A percentile compares a stretch with the other conserved stretches of the same genome.
Conservation (phyloP, 768 basidiomycete species). For the Phanerochaete sordida region DNA sequence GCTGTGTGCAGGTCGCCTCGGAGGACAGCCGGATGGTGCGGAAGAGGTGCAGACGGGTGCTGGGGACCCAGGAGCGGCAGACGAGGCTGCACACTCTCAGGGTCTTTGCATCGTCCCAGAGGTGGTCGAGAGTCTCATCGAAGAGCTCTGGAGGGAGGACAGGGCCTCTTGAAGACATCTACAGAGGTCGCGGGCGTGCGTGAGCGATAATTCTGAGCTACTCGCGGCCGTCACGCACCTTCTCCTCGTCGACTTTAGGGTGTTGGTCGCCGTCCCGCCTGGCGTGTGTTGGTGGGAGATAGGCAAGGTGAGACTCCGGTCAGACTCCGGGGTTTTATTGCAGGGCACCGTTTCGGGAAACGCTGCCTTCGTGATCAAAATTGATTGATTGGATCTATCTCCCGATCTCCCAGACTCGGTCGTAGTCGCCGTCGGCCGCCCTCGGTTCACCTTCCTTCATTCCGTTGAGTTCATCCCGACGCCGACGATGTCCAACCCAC, state of each 20-base stretch:
- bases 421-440: not conserved
- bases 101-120: conserved; percentile 24
- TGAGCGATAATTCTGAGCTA: not conserved
- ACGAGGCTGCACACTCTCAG: conserved; percentile 23
- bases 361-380: not conserved
- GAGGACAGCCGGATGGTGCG: conserved; percentile 21
- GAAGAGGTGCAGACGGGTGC: conserved; percentile 24
- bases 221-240: not conserved
- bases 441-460: not conserved
- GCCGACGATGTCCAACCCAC: not conserved
- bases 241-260: not conserved
- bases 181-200: not conserved
- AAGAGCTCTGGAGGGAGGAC: conserved; percentile 25
- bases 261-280: not conserved
- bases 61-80: conserved; percentile 23
- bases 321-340: conserved; percentile 1
- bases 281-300: conserved; percentile 11
- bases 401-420: not conserved
- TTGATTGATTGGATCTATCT: not conserved
- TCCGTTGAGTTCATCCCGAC: not conserved
- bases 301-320: conserved; percentile 3
- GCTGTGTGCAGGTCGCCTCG: conserved; percentile 14
- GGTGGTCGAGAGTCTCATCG: conserved; percentile 26
- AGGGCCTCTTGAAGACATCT: not conserved
- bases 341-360: not conserved